These are phyloP conservation scores for Hamamelis virginiana DNA, from an alignment of 164 flowering plant species.

Conservation along the genomic window DNA sequence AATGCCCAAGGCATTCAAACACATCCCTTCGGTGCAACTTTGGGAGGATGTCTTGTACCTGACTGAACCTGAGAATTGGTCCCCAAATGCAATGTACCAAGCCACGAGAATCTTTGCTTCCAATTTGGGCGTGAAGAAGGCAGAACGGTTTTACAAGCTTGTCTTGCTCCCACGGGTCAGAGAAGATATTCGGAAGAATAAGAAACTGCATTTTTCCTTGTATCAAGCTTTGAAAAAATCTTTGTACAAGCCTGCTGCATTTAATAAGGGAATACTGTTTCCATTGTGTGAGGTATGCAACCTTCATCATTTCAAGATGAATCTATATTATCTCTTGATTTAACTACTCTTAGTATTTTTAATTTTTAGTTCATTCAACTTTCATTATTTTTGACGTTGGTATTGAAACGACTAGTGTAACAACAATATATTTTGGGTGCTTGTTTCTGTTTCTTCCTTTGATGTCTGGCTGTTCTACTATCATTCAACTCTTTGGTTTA, in stretches of 20 bases:
- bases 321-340: background rate
- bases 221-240: conserved; percentile 84
- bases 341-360: background rate
- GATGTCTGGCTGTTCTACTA: background rate
- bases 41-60: conserved; percentile 89
- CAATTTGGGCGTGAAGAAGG: conserved; percentile 67
- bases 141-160: conserved; percentile 77
- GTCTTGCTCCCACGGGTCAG: conserved; percentile 88
- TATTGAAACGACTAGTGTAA: background rate
- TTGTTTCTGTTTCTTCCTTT: background rate
- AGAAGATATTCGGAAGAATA: conserved; percentile 79
- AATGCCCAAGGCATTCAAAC: conserved; percentile 83
- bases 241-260: conserved; percentile 91
- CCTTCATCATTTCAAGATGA: background rate
- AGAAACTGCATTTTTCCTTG: conserved; percentile 79
- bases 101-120: conserved; percentile 94
- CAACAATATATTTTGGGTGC: background rate
- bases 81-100: conserved; percentile 88
- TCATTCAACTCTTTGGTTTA: background rate
- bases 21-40: conserved; percentile 54
- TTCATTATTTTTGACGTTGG: background rate
- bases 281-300: conserved; percentile 84
- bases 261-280: conserved; percentile 81
- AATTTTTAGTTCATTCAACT: background rate
- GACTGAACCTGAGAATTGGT: conserved; percentile 97